phyloP scores from a whole-genome alignment of 164 flowering plant species.

The Malania oleifera region DNA sequence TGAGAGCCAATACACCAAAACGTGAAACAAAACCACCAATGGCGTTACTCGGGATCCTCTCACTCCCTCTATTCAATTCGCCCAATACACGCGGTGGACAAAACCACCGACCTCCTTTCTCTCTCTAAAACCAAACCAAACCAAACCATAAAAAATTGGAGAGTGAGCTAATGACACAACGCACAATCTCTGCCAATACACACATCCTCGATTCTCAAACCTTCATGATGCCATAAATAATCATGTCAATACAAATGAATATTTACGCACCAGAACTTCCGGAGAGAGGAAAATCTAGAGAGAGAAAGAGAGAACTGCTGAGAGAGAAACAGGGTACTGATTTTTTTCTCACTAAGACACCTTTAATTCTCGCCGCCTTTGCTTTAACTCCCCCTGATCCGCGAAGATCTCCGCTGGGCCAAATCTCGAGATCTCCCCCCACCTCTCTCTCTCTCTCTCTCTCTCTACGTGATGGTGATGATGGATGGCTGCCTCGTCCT shows the following conservation, averaged over 20 bases:
- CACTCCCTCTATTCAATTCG: too few species aligned
- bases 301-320: background rate
- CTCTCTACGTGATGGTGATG: slow-evolving; percentile 4
- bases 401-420: slow-evolving; percentile 25
- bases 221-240: slow-evolving; percentile 20
- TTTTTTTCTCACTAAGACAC: background rate
- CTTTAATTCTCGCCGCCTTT: slow-evolving; percentile 45
- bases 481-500: slow-evolving; percentile 5
- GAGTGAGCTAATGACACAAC: too few species aligned
- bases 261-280: background rate
- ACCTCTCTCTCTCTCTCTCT: background rate
- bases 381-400: slow-evolving; percentile 38
- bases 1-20: too few species aligned
- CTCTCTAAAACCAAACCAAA: background rate
- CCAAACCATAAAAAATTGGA: slow-evolving; percentile 9
- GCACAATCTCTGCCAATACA: slow-evolving; percentile 8
- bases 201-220: slow-evolving; percentile 12
- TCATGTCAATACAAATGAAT: too few species aligned
- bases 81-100: too few species aligned
- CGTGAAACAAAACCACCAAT: too few species aligned
- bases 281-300: background rate
- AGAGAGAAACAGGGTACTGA: background rate
- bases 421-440: slow-evolving; percentile 26
- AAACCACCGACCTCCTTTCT: too few species aligned
- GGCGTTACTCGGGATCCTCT: too few species aligned